Evolutionary conservation across 129 eudicot species (phyloP).

Genomic region (Deinandra increscens): DNA sequence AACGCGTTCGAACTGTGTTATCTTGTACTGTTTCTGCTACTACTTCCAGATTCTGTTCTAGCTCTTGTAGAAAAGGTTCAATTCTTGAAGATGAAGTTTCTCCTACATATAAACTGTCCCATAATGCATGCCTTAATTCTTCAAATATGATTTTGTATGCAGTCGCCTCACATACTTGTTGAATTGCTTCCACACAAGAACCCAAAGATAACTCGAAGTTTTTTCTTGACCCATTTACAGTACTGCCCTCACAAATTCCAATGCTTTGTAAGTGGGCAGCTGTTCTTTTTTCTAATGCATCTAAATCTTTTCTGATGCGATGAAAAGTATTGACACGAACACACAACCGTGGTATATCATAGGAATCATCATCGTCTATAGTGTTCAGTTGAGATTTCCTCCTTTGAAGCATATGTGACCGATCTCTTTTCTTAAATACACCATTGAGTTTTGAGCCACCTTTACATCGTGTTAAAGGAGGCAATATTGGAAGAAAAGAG

Average conservation of each 20-base stretch:
- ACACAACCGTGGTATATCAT: constrained; percentile 50
- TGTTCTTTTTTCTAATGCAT: constrained; percentile 48
- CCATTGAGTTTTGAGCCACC: constrained; percentile 62
- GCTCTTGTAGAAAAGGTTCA: constrained; percentile 70
- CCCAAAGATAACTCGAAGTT: constrained; percentile 51
- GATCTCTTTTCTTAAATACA: constrained; percentile 69
- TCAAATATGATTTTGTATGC: constrained; percentile 66
- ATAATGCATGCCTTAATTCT: constrained; percentile 56
- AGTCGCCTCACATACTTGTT: constrained; percentile 61
- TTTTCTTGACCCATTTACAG: constrained; percentile 32
- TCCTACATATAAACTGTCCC: constrained; percentile 57
- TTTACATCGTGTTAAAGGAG: constrained; percentile 69
- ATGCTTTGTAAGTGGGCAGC: constrained; percentile 43
- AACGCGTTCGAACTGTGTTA: constrained; percentile 59
- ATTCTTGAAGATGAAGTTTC: constrained; percentile 65
- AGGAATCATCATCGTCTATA: constrained; percentile 37
- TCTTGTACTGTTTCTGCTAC: constrained; percentile 70
- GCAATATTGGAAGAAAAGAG: constrained; percentile 55
- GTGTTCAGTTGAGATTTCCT: constrained; percentile 45
- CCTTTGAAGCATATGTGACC: constrained; percentile 36
- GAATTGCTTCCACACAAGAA: constrained; percentile 67
- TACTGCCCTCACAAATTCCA: constrained; percentile 39
- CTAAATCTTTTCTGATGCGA: constrained; percentile 56
- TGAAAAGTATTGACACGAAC: constrained; percentile 74
- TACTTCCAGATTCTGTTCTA: constrained; percentile 58